Evolutionary conservation across 345 rosid species (phyloP).

Genomic region (Arabis hirsuta): DNA sequence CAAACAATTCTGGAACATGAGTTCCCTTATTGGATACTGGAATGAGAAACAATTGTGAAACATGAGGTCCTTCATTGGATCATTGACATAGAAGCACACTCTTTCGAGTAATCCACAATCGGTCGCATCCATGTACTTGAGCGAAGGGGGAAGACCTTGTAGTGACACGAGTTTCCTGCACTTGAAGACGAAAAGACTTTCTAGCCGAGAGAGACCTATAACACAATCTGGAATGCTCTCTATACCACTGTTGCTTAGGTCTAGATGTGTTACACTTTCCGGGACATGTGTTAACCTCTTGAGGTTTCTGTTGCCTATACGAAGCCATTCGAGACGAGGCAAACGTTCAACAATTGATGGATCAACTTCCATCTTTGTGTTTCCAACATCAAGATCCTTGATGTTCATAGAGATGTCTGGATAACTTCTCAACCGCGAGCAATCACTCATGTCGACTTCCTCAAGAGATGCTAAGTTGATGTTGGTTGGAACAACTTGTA

Average conservation of each 20-base stretch:
- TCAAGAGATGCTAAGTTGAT: background rate
- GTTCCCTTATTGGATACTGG: too few relatives aligned
- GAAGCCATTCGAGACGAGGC: too few relatives aligned
- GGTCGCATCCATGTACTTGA: background rate
- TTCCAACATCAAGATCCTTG: background rate
- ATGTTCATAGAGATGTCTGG: conserved; percentile 18
- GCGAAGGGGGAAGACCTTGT: background rate
- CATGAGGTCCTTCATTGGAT: too few relatives aligned
- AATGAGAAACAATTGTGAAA: too few relatives aligned
- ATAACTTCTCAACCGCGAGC: conserved; percentile 8
- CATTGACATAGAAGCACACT: too few relatives aligned
- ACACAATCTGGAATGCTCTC: background rate
- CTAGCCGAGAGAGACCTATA: background rate
- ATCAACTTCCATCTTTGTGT: conserved; percentile 1
- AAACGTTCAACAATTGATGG: background rate
- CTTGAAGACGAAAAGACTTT: background rate
- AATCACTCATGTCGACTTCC: background rate
- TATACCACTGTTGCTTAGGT: background rate
- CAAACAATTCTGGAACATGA: too few relatives aligned
- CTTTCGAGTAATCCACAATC: background rate
- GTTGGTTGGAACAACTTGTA: background rate
- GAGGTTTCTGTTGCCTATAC: too few relatives aligned
- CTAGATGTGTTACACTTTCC: background rate
- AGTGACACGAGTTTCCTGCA: background rate
- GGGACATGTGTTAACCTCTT: conserved; percentile 8